Conservation (phyloP, 495 filamentous ascomycete genomes). For the Aspergillus affinis region DNA sequence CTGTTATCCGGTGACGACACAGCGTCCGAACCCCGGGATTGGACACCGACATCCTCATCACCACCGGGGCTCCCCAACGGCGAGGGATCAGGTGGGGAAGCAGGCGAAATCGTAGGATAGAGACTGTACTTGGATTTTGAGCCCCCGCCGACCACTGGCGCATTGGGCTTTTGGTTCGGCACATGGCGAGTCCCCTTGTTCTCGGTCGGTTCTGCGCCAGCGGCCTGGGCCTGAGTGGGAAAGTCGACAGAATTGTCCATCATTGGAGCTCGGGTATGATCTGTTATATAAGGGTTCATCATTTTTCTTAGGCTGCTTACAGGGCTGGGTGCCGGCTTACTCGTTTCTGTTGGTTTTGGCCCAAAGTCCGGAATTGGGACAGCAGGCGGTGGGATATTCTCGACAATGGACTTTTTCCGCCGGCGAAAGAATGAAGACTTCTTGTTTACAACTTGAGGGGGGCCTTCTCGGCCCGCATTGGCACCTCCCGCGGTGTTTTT, state of each 20-base stretch:
- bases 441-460: constrained; percentile 70
- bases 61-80: constrained; percentile 54
- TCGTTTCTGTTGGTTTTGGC: constrained; percentile 28
- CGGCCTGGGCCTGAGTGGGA: constrained; percentile 23
- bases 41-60: constrained; percentile 39
- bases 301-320: constrained; percentile 82
- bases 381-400: constrained; percentile 51
- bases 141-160: constrained; percentile 20
- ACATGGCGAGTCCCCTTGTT: constrained; percentile 18
- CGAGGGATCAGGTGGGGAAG: constrained; percentile 39
- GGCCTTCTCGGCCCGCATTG: constrained; percentile 39
- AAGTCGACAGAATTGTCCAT: constrained; percentile 24
- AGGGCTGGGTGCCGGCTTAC: constrained; percentile 62
- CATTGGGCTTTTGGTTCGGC: constrained; percentile 27
- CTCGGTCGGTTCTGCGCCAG: constrained; percentile 14
- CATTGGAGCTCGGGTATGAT: constrained; percentile 19
- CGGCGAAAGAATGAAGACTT: constrained; percentile 93
- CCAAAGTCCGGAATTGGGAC: constrained; percentile 39
- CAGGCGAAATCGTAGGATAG: constrained; percentile 27
- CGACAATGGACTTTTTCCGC: constrained; percentile 80
- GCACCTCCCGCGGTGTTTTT: constrained; percentile 26
- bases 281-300: constrained; percentile 80
- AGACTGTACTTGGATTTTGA: constrained; percentile 28
- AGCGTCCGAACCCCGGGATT: constrained; percentile 20
- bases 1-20: constrained; percentile 19